Percentiles rank a stretch among this genome's conserved stretches.
These are phyloP conservation scores for Articulospora tetracladia DNA, from an alignment of 495 filamentous ascomycete genomes.

Conservation along the genomic window DNA sequence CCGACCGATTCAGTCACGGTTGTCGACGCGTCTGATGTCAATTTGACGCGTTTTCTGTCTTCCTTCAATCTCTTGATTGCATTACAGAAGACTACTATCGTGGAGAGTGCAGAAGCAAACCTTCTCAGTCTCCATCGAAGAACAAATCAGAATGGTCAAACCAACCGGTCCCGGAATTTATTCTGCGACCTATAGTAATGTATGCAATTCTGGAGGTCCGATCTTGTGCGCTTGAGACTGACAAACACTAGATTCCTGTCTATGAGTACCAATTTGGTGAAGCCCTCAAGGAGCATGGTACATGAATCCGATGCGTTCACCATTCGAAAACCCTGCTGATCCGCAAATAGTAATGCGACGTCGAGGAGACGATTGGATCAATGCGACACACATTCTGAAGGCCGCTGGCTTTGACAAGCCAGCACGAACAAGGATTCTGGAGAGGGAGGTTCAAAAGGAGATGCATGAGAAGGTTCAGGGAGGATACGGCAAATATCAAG, in stretches of 20 bases:
- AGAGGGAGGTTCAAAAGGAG: constrained; percentile 95
- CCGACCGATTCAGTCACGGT: background rate
- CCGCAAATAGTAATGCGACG: constrained; percentile 70
- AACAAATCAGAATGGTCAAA: constrained; percentile 24
- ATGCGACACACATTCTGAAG: constrained; percentile 95
- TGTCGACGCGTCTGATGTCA: background rate
- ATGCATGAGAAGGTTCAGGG: constrained; percentile 96
- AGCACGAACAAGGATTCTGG: constrained; percentile 86
- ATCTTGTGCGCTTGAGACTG: background rate
- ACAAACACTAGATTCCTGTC: constrained; percentile 66
- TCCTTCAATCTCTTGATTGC: background rate
- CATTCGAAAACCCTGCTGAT: constrained; percentile 29
- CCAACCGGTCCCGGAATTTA: constrained; percentile 47
- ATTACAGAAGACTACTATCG: background rate
- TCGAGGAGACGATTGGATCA: constrained; percentile 84
- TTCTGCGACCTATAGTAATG: constrained; percentile 91
- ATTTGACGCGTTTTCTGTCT: background rate
- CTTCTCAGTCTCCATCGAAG: background rate
- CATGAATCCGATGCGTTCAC: background rate
- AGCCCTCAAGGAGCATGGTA: constrained; percentile 59
- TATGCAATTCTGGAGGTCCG: constrained; percentile 33
- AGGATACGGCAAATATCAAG: constrained; percentile 98
- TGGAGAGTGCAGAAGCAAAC: background rate
- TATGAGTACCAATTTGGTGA: constrained; percentile 79
- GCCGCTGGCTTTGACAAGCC: constrained; percentile 71